Base-by-base conservation (phyloP, 2,329 filamentous ascomycete genomes). In the Aspergillus bombycis region DNA sequence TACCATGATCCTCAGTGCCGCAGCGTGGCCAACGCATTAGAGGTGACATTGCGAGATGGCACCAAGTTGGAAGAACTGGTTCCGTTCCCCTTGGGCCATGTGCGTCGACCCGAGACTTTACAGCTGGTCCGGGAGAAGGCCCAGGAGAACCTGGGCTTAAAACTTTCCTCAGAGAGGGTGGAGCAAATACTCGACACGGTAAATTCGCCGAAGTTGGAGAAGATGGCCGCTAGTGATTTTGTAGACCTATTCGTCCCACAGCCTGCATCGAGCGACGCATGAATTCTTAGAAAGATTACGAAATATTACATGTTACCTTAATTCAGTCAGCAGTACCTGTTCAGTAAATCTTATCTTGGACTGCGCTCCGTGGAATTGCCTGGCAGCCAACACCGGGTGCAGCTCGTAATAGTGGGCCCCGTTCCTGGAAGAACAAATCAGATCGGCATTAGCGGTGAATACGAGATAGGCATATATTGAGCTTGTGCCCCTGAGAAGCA, bases 51-150 rank as follows among this genome's bases (percentile, higher is more conserved):
- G 10, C 56, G 60, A 6, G 66, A 75, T 60, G 71, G 72, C 1
- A 58, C 58, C 2, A 46, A 64, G 4, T 41, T 77, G 14, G 63
- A 70, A 4, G 75, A 79, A 52, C 65, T 75, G 14, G 64, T 79
- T 3, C 68, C 83, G 62, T 82, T 79, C 68, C 79, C 80, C 0
- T 60, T 67, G 5, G 74, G 74, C 2, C 46, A 57, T 59, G 71
- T 70, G 65, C 21, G 23, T 14, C 48, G 48, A 9, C 21, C 48
- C 4, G 48, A 52, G 26, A 52, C 48, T 10, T 9, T 30, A 7
- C 21, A 52, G 14, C 14, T 26, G 21, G 23, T 52, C 12, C 11
- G 21, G 3, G 28, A 30, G 23, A 52, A 52, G 16, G 21, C 23
- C 23, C 23, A 28, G 21, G 10, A 28, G 2, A 52, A 52, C 10